phyloP scores from a whole-genome alignment of 352 stramenopile genomes.

The Phytophthora tubulina region DNA sequence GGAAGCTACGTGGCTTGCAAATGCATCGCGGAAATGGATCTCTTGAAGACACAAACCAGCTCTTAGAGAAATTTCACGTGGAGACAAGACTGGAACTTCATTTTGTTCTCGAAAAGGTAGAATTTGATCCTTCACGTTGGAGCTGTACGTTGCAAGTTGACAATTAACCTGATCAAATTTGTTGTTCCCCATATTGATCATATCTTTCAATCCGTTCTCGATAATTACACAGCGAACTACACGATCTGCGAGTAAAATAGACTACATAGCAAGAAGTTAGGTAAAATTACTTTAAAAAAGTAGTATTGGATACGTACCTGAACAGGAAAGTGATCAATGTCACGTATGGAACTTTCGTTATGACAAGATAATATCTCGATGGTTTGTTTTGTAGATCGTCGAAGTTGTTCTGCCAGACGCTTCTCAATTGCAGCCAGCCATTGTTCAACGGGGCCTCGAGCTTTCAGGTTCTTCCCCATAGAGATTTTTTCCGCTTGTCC shows the following conservation, averaged over 20 bases:
- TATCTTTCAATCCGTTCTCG: constrained; percentile 27
- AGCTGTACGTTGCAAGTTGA: constrained; percentile 20
- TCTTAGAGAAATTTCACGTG: constrained; percentile 30
- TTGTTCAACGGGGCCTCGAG: constrained; percentile 69
- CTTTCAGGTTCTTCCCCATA: constrained; percentile 83
- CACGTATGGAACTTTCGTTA: constrained; percentile 1
- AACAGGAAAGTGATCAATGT: constrained; percentile 33
- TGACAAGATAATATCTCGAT: constrained; percentile 36
- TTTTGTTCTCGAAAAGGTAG: not conserved
- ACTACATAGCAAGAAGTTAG: constrained; percentile 21
- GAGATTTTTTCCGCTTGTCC: constrained; percentile 54
- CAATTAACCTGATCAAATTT: constrained; percentile 7
- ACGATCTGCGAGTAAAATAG: constrained; percentile 59
- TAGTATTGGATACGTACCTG: constrained; percentile 30
- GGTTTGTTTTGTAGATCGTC: constrained; percentile 59
- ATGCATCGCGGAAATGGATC: constrained; percentile 63
- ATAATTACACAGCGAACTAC: constrained; percentile 58
- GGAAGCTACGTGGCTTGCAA: constrained; percentile 37
- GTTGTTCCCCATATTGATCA: not conserved
- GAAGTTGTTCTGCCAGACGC: constrained; percentile 64
- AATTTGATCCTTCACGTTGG: constrained; percentile 3
- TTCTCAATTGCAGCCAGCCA: constrained; percentile 74
- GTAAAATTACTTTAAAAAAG: not conserved
- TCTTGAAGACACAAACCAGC: constrained; percentile 56
- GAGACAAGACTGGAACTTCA: not conserved